A percentile compares a stretch with the other conserved stretches of the same genome.
phyloP scores from a whole-genome alignment of 1,139 yeast species.

The Yamadazyma taylorii region DNA sequence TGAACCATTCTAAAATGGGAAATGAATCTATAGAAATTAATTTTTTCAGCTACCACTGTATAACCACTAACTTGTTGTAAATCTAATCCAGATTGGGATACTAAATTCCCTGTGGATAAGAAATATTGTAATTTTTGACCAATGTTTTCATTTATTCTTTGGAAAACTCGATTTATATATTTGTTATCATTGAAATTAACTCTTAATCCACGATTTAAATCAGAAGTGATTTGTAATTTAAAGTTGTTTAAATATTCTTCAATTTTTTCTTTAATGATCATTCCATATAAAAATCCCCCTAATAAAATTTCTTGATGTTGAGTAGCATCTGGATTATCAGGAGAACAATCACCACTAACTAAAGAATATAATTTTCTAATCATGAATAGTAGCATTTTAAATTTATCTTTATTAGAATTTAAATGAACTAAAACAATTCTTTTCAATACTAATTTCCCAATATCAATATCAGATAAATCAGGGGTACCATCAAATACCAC shows the following conservation, averaged over 20 bases:
- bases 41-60: constrained; percentile 98
- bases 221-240: constrained; percentile 73
- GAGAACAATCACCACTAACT: constrained; percentile 95
- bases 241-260: constrained; percentile 85
- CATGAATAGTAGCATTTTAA: constrained; percentile 87
- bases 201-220: constrained; percentile 77
- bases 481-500: constrained; percentile 88
- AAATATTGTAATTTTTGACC: constrained; percentile 94
- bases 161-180: constrained; percentile 77
- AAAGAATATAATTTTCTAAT: constrained; percentile 90
- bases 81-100: constrained; percentile 89
- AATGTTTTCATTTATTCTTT: constrained; percentile 85
- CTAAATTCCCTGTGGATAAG: constrained; percentile 94
- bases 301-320: constrained; percentile 96
- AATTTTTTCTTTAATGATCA: constrained; percentile 93
- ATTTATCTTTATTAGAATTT: constrained; percentile 70
- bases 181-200: constrained; percentile 82
- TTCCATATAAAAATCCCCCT: constrained; percentile 96
- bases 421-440: constrained; percentile 91
- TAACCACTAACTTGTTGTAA: constrained; percentile 98
- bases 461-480: constrained; percentile 84
- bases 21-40: constrained; percentile 93
- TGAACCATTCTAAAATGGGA: constrained; percentile 99
- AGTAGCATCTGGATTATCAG: constrained; percentile 98
- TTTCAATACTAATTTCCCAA: constrained; percentile 79